Percentiles rank a stretch among this genome's conserved stretches.
phyloP scores from a whole-genome alignment of 352 stramenopile species.

The Pythium myriotylum region DNA sequence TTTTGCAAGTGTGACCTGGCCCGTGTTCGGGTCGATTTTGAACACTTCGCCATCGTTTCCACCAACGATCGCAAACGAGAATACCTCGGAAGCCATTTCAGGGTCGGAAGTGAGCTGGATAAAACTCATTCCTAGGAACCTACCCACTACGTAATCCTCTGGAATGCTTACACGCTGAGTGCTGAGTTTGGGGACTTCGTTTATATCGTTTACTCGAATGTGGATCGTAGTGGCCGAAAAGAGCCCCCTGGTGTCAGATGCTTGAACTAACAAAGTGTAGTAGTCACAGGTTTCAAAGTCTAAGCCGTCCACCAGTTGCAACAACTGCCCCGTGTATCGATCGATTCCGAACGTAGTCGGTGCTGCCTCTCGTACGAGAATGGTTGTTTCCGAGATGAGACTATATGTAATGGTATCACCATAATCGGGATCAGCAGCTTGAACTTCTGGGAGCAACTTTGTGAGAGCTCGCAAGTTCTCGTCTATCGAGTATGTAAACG shows the following conservation, averaged over 20 bases:
- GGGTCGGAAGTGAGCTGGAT: slow-evolving; percentile 18
- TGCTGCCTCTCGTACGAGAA: neutral
- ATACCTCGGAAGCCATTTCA: slow-evolving; percentile 18
- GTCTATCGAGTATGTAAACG: slow-evolving; percentile 21
- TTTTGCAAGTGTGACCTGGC: slow-evolving; percentile 9
- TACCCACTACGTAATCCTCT: slow-evolving; percentile 19
- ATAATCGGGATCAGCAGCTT: slow-evolving; percentile 32
- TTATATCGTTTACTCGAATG: slow-evolving; percentile 36
- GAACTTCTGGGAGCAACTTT: slow-evolving; percentile 15
- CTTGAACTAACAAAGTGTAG: slow-evolving; percentile 25
- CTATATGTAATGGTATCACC: slow-evolving; percentile 29
- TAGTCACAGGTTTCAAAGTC: slow-evolving; percentile 36
- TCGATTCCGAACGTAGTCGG: slow-evolving; percentile 49
- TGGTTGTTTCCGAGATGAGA: slow-evolving; percentile 27
- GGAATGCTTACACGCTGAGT: slow-evolving; percentile 21
- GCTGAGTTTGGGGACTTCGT: slow-evolving; percentile 30
- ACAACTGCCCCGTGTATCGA: slow-evolving; percentile 38
- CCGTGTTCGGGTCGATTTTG: slow-evolving; percentile 14
- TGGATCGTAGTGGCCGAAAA: slow-evolving; percentile 19
- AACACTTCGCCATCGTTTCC: slow-evolving; percentile 20
- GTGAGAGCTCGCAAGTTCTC: slow-evolving; percentile 34
- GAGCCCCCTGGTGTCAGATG: slow-evolving; percentile 18
- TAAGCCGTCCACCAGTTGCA: slow-evolving; percentile 29
- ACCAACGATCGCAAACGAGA: slow-evolving; percentile 21
- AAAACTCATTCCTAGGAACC: slow-evolving; percentile 3